Conservation (phyloP, 73 alveolate species). For the Urostyla sp. region DNA sequence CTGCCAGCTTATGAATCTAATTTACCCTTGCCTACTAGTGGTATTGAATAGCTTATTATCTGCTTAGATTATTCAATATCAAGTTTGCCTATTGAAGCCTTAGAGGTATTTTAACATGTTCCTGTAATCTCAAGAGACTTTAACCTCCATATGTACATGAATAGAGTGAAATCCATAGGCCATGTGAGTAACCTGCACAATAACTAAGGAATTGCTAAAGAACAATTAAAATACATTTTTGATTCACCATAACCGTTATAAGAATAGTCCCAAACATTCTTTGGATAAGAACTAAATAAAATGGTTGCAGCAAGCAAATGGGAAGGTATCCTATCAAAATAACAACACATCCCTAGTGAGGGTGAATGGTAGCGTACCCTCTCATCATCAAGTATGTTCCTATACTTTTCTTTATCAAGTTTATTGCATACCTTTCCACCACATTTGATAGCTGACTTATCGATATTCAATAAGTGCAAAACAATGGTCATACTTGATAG, state of each 20-base stretch:
- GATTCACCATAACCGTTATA: slow-evolving; percentile 59
- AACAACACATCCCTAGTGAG: slow-evolving; percentile 65
- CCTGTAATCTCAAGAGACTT: slow-evolving; percentile 92
- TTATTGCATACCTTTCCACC: slow-evolving; percentile 64
- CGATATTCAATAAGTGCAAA: slow-evolving; percentile 45
- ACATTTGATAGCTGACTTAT: slow-evolving; percentile 38
- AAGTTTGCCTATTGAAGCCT: slow-evolving; percentile 89
- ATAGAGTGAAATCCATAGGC: slow-evolving; percentile 77
- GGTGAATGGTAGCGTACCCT: slow-evolving; percentile 76
- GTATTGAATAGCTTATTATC: slow-evolving; percentile 84
- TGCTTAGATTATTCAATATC: slow-evolving; percentile 86
- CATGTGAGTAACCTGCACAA: slow-evolving; percentile 70
- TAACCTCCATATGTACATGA: slow-evolving; percentile 78
- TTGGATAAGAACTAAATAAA: slow-evolving; percentile 42
- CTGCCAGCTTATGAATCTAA: slow-evolving; percentile 69
- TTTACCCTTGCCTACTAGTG: slow-evolving; percentile 86
- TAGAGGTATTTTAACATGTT: slow-evolving; percentile 73
- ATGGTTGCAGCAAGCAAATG: slow-evolving; percentile 60
- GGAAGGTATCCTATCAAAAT: slow-evolving; percentile 63
- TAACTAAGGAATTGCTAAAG: slow-evolving; percentile 74
- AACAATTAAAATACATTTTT: slow-evolving; percentile 56
- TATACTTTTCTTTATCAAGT: slow-evolving; percentile 64
- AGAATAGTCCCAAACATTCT: slow-evolving; percentile 45
- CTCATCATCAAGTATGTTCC: slow-evolving; percentile 31
- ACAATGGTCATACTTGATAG: slow-evolving; percentile 64